Base-by-base conservation (phyloP, 2,329 filamentous ascomycete genomes). In the Alternaria ventricosa region DNA sequence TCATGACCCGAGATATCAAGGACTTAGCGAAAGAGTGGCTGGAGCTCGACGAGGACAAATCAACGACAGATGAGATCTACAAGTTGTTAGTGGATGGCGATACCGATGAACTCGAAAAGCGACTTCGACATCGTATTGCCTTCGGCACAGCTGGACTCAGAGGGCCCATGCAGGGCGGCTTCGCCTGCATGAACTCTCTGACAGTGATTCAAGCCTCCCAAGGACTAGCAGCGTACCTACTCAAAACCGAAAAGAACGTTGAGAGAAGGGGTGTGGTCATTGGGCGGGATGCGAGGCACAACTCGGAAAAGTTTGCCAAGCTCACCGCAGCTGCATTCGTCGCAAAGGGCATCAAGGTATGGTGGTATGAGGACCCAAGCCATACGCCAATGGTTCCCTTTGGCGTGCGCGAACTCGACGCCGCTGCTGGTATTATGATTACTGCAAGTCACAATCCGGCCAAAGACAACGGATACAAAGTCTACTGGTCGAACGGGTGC, bases 391-490 rank as follows among this genome's bases (percentile, higher is more conserved):
- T 89, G 55, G 87, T 90, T 8, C 87, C 88, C 1, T 90, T 89
- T 73, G 85, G 85, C 4, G 85, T 90, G 30, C 82, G 80, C 7
- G 77, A 84, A 58, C 81, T 87, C 58, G 77, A 80, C 41, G 87
- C 88, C 30, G 84, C 82, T 5, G 88, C 87, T 46, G 88, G 88
- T 20, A 81, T 90, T 28, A 90, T 90, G 88, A 84, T 90, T 41
- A 90, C 88, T 13, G 88, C 88, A 30, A 89, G 87, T 71, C 88
- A 89, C 76, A 90, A 90, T 68, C 88, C 88, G 13, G 85, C 87
- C 49, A 81, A 85, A 68, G 88, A 90, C 73, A 90, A 90, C 72
- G 88, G 88, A 20, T 90, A 90, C 79, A 90, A 90, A 78, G 88
- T 90, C 9, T 90, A 90, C 78, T 89, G 87, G 81, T 82, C 81